phyloP scores from a whole-genome alignment of 441 rosid species.

The Brassica balearica region DNA sequence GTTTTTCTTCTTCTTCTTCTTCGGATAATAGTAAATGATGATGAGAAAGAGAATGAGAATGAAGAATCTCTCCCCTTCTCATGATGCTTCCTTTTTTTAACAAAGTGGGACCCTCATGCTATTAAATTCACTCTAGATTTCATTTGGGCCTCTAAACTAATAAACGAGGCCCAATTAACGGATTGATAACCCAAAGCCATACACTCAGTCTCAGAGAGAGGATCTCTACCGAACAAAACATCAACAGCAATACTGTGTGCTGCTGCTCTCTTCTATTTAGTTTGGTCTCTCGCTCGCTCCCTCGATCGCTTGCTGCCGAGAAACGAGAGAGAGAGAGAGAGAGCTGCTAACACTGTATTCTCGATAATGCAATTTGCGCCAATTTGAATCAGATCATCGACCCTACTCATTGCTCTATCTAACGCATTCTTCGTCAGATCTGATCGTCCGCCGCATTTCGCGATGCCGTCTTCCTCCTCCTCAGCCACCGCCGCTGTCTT shows the following conservation, averaged over 20 bases:
- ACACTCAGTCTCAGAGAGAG: conserved; percentile 16
- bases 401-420: conserved; percentile 2
- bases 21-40: neutral
- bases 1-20: neutral
- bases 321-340: conserved; percentile 40
- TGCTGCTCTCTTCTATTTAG: conserved; percentile 12
- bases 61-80: neutral
- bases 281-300: conserved; percentile 30
- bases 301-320: conserved; percentile 39
- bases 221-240: conserved; percentile 10
- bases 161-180: conserved; percentile 9
- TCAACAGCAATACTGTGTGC: conserved; percentile 17
- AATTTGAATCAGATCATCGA: conserved; percentile 26
- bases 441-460: conserved; percentile 46
- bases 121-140: neutral
- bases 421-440: conserved; percentile 42
- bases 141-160: conserved; percentile 9
- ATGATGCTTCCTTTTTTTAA: neutral
- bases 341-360: conserved; percentile 24
- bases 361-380: conserved; percentile 2
- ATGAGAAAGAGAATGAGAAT: neutral
- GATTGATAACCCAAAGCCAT: neutral
- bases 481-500: conserved; percentile 33
- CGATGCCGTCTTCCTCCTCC: conserved; percentile 56
- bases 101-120: conserved; percentile 4